Evolutionary conservation across 2,329 filamentous ascomycete genomes (phyloP).

Genomic region (Aspergillus sp.): DNA sequence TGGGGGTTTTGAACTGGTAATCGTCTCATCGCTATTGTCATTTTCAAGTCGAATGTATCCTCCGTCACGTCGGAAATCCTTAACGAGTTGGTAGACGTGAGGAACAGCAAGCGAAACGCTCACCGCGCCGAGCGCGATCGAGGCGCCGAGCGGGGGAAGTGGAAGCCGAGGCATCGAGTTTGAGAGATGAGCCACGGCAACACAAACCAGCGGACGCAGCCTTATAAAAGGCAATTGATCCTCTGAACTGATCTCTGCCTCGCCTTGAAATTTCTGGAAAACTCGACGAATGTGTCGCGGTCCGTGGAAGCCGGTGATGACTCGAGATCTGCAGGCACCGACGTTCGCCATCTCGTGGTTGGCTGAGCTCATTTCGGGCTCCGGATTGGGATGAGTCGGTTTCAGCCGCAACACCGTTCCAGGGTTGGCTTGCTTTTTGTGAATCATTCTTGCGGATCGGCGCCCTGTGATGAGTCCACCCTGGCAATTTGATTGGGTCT

Average conservation of each 20-base stretch:
- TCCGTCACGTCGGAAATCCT: not conserved
- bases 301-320: not conserved
- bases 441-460: too few species aligned
- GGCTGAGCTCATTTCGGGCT: not conserved
- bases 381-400: not conserved
- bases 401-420: too few species aligned
- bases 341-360: not conserved
- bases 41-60: not conserved
- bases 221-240: not conserved
- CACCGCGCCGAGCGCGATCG: not conserved
- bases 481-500: too few species aligned
- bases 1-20: not conserved
- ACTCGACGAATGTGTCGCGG: too few species aligned
- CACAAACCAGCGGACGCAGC: too few species aligned
- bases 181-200: not conserved
- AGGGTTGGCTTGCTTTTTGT: too few species aligned
- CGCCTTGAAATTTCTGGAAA: too few species aligned
- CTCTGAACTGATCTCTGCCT: too few species aligned
- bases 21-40: not conserved
- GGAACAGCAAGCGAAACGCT: not conserved
- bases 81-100: constrained; percentile 3
- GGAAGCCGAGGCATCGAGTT: not conserved
- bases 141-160: not conserved
- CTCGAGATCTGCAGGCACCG: not conserved
- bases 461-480: too few species aligned